Evolutionary conservation across 2,329 filamentous ascomycete genomes (phyloP).

Genomic region (Dactylellina drechsleri): DNA sequence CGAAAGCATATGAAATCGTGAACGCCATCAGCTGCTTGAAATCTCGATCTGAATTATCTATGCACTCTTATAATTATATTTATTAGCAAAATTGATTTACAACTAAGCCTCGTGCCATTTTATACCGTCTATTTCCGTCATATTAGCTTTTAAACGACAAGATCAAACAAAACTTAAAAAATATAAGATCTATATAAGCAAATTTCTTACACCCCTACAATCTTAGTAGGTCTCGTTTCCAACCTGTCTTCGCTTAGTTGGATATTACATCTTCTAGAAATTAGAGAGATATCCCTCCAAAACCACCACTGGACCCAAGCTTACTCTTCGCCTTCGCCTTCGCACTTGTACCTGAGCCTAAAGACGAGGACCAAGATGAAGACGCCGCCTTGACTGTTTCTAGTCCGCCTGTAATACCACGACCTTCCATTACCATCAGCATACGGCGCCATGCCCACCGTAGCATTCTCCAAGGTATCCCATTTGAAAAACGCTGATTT

Average conservation of each 20-base stretch:
- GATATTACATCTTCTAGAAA: not conserved
- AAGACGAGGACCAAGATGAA: not conserved
- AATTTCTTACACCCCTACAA: too few species aligned
- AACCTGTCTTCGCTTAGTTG: too few species aligned
- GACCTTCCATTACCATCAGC: conserved; percentile 2
- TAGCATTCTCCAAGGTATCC: conserved; percentile 45
- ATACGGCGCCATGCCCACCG: conserved; percentile 48
- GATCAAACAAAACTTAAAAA: too few species aligned
- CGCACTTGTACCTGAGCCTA: not conserved
- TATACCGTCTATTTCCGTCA: too few species aligned
- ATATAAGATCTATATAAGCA: too few species aligned
- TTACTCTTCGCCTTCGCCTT: not conserved
- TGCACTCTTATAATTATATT: not conserved
- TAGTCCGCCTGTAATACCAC: conserved; percentile 30
- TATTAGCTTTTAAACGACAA: too few species aligned
- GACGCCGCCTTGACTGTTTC: conserved; percentile 16
- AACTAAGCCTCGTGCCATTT: too few species aligned
- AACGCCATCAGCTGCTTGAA: conserved; percentile 3
- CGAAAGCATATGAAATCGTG: too few species aligned
- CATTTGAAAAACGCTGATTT: conserved; percentile 52
- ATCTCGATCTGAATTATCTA: conserved; percentile 9
- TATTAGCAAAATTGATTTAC: too few species aligned
- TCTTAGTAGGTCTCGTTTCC: too few species aligned
- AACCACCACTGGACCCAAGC: not conserved
- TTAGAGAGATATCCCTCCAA: not conserved